A percentile compares a stretch with the other conserved stretches of the same genome.
These are phyloP conservation scores for Fusarium hainanense DNA, from an alignment of 2,329 filamentous ascomycete genomes.

Conservation along the genomic window DNA sequence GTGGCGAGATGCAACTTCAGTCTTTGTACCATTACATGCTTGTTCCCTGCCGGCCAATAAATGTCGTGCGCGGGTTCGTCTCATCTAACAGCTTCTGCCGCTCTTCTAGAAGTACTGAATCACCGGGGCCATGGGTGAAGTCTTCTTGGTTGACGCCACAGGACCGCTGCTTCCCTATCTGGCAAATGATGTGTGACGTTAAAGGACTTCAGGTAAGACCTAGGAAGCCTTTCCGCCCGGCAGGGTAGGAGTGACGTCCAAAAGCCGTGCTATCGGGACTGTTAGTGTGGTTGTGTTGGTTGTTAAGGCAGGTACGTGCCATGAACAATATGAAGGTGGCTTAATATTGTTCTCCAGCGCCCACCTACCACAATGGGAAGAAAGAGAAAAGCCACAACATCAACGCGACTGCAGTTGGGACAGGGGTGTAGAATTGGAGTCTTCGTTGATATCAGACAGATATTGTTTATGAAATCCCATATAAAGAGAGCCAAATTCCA, in stretches of 20 bases:
- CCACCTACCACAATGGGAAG: constrained; percentile 18
- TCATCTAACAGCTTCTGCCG: constrained; percentile 17
- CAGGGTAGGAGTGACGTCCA: background rate
- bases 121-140: background rate
- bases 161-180: background rate
- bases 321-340: constrained; percentile 42
- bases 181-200: constrained; percentile 1
- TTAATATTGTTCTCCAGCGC: constrained; percentile 43
- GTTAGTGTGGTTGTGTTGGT: constrained; percentile 18
- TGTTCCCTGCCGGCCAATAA: background rate
- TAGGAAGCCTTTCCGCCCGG: background rate
- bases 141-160: constrained; percentile 4
- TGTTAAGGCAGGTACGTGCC: constrained; percentile 20
- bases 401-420: background rate
- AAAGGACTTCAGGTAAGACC: background rate
- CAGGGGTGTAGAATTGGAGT: background rate
- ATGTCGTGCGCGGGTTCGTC: background rate
- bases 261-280: constrained; percentile 4
- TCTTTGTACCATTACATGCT: background rate
- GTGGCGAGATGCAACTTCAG: too few relatives aligned
- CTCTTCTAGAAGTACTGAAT: constrained; percentile 22
- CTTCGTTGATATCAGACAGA: background rate
- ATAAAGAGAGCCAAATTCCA: constrained; percentile 27
- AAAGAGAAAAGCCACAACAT: constrained; percentile 14
- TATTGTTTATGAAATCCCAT: background rate